Evolutionary conservation across 441 rosid species (phyloP), one percentile per base, ranked within the genome.

Genomic region (Sinapis alba): DNA sequence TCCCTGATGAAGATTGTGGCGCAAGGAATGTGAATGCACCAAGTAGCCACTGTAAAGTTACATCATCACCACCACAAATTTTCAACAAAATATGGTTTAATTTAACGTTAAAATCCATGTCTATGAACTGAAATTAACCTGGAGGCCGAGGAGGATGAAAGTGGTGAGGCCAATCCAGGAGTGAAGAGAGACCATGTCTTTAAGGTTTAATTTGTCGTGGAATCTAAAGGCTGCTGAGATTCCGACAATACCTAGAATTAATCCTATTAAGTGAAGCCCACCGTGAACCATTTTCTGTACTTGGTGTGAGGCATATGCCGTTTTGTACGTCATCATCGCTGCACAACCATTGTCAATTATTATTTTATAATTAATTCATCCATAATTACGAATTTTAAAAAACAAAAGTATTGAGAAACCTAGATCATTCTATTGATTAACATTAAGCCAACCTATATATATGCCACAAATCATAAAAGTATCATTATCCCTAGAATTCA

Each of bases 301-400:
- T 1, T 19, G 19, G 80, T 80, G 82, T 6, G 30, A 0, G 5
- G 86, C 75, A 10, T 30, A 69, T 4, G 85, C 71, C 9, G 92
- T 87, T 84, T 92, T 91, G 83, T 91, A 90, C 23, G 84, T 85
- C 97, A 93, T 93, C 84, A 91, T 96, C 0, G 97, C 98, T 96
- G 83, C 83, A 28, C 24, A 51, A 21, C 9, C 20, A 50, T 50
- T 50, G 56, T 50, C 56, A 50, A 50, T 23, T 7, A 43, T 45
- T 56, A 18, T 45, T 56, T 23, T 30, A 27, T 26, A 3, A 58
- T 5, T 36, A 69, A 21, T 6, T 13, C 24, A 73, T 56, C 24
- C 36, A 43, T 57, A 43, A 57, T 43, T 26, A 28, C 5, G n/a
- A 38, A 56, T 15, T 0, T 3, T 62, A 23, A 23, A 23, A 23